These are phyloP conservation scores for Postia placenta DNA, from an alignment of 768 basidiomycete species.

Conservation along the genomic window DNA sequence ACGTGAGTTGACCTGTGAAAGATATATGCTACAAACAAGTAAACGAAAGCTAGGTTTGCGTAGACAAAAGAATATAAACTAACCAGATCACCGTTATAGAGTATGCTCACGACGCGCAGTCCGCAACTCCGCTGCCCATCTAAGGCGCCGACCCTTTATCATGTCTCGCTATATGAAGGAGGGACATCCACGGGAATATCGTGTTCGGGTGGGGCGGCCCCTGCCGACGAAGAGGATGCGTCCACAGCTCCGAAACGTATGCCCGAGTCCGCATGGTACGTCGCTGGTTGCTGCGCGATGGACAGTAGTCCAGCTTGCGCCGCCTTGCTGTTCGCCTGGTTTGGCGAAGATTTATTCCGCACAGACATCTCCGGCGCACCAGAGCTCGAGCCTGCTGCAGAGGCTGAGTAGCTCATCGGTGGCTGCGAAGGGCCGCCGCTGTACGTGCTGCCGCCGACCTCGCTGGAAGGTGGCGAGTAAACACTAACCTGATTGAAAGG, in stretches of 20 bases:
- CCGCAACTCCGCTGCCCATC: background rate
- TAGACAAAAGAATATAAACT: too few relatives aligned
- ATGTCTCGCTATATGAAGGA: background rate
- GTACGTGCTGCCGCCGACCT: background rate
- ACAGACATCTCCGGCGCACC: background rate
- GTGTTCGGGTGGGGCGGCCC: background rate
- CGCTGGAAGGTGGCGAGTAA: background rate
- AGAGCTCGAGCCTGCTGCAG: background rate
- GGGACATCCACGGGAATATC: slow-evolving; percentile 1
- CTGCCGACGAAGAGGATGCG: slow-evolving; percentile 2
- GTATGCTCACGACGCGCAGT: background rate
- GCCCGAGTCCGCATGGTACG: slow-evolving; percentile 16
- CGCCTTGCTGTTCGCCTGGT: slow-evolving; percentile 11
- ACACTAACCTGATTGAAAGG: background rate
- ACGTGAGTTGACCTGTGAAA: too few relatives aligned
- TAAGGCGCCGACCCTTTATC: background rate
- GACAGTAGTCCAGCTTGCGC: slow-evolving; percentile 16
- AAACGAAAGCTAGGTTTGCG: too few relatives aligned
- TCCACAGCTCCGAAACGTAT: slow-evolving; percentile 10
- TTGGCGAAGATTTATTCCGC: background rate
- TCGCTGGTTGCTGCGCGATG: slow-evolving; percentile 8
- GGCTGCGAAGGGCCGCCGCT: background rate
- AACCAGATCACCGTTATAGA: background rate
- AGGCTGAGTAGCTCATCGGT: background rate
- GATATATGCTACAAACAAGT: too few relatives aligned